Conservation (phyloP, 192 early-diverging fungal genomes). For the Podila epigama region DNA sequence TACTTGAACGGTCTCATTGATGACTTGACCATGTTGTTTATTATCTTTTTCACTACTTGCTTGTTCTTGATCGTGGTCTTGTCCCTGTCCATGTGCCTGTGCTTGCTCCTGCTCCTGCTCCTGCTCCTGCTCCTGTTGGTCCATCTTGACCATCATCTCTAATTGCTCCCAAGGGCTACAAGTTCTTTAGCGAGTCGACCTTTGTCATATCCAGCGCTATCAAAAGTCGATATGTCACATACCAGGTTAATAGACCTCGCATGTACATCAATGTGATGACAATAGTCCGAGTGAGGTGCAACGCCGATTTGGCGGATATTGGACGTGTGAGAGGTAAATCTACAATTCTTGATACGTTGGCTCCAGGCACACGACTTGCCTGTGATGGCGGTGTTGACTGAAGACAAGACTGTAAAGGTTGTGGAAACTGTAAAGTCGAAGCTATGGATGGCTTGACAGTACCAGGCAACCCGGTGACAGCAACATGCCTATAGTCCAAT, state of each 20-base stretch:
- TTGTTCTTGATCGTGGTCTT: background rate
- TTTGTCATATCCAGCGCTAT: background rate
- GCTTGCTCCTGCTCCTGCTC: background rate
- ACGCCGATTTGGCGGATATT: slow-evolving; percentile 15
- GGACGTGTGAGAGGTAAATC: slow-evolving; percentile 13
- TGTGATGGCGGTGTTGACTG: background rate
- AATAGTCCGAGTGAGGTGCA: slow-evolving; percentile 8
- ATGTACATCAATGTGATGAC: slow-evolving; percentile 28
- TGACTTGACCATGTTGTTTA: background rate
- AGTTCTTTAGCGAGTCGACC: background rate
- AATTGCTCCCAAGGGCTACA: slow-evolving; percentile 30
- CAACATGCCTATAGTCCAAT: background rate
- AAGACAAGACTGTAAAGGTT: background rate
- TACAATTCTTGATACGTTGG: slow-evolving; percentile 7
- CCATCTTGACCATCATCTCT: slow-evolving; percentile 14
- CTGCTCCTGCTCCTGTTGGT: slow-evolving; percentile 5
- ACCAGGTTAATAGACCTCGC: slow-evolving; percentile 32
- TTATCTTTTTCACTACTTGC: background rate
- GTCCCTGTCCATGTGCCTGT: background rate
- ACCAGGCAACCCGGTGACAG: background rate
- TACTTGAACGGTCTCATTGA: background rate
- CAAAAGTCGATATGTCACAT: background rate
- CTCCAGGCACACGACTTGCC: background rate
- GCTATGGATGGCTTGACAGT: too few species aligned
- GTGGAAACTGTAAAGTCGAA: background rate